Evolutionary conservation across 805 yeast species (phyloP).

Genomic region (Hanseniaspora guilliermondii): DNA sequence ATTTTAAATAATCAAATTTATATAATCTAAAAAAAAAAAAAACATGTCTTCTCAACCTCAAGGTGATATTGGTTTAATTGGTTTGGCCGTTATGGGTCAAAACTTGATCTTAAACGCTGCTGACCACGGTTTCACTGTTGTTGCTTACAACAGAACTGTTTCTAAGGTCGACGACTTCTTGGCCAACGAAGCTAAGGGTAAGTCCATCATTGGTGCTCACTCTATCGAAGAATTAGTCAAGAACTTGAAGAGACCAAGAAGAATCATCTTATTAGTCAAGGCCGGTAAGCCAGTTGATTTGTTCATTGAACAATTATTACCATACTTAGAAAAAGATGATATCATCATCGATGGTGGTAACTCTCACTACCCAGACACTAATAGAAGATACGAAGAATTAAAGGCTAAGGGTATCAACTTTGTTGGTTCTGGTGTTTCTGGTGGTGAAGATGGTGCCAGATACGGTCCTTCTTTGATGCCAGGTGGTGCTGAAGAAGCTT

Average conservation of each 20-base stretch:
- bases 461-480: conserved; percentile 99
- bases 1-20: not conserved
- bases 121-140: conserved; percentile 96
- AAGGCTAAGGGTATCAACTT: conserved; percentile 75
- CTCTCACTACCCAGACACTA: conserved; percentile 97
- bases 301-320: conserved; percentile 77
- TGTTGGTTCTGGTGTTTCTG: conserved; percentile 99
- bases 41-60: conserved; percentile 27
- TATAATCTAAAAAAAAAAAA: not conserved
- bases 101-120: conserved; percentile 95
- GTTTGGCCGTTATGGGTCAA: conserved; percentile 99
- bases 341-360: conserved; percentile 99
- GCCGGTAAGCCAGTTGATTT: conserved; percentile 93
- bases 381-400: conserved; percentile 89
- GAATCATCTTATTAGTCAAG: conserved; percentile 85
- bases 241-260: conserved; percentile 92
- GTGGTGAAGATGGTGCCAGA: conserved; percentile 99
- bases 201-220: conserved; percentile 88
- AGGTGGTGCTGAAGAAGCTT: conserved; percentile 95
- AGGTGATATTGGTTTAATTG: conserved; percentile 97
- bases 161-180: conserved; percentile 90
- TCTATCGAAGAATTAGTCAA: conserved; percentile 78
- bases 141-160: conserved; percentile 96
- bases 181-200: conserved; percentile 92
- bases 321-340: conserved; percentile 89